Base-by-base conservation (phyloP, 108 stramenopile genomes). In the Cyclotella sp. region DNA sequence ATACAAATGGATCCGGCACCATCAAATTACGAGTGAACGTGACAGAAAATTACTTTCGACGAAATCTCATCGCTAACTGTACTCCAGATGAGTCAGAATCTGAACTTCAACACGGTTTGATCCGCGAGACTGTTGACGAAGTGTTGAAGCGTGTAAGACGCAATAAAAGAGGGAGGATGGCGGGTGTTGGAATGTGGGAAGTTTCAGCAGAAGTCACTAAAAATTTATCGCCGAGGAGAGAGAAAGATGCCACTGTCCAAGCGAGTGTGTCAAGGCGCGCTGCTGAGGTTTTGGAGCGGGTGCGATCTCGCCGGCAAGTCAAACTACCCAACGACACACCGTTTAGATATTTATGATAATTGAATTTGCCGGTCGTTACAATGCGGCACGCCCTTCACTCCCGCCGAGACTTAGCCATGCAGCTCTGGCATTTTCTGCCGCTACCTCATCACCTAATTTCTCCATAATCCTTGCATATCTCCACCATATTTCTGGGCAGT, bases 401-500 rank as follows among this genome's bases (percentile, higher is more conserved):
- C 60, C 60, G n/a, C 60, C 60, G 11, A 30, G 7, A 2, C 14
- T n/a, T 0, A 61, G 30, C 29, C 30, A 61, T 61, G 89, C 90
- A 15, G 81, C 65, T 54, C 85, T 68, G 0, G 94, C 94, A 76
- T 95, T 86, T 72, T 93, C 89, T 19, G 94, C 92, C 34, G 89
- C 92, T 8, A 87, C 84, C 73, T 90, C 86, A 75, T 95, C 94
- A 19, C 94, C 94, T 39, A 95, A 70, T 45, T 79, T 64, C 13
- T 93, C 92, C 27, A 95, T 76, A 28, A 95, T 88, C 39, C 76
- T 69, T 43, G 88, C 88, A 76, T 95, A 95, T 42, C 92, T 78
- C 86, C 83, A 89, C 94, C 94, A 95, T 66, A 91, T 76, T 68
- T 93, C 91, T 10, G 94, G 92, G 14, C 90, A 95, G 51, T 90